Evolutionary conservation across 176 grass and related monocot species (phyloP), one percentile per base, ranked within the genome.

Genomic region (Panicum miliaceum): DNA sequence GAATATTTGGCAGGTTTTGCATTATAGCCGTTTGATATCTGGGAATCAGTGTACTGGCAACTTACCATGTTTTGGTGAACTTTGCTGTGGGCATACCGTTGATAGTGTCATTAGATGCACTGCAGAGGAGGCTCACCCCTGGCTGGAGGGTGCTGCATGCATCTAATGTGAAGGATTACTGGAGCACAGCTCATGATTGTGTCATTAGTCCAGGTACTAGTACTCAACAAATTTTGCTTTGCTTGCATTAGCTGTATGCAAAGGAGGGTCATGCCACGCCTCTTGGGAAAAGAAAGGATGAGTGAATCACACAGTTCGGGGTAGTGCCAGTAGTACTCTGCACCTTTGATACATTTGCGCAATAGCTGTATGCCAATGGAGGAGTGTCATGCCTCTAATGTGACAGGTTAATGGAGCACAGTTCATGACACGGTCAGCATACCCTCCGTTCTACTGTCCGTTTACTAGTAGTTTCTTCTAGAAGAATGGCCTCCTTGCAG

Each of bases 11-110:
- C 81, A 29, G 12, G 78, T 22, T 38, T 80, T 67, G 67, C 29
- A 54, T 38, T 66, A 0, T 61, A 80, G 76, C 87, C 87, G 87
- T 81, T 83, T 81, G 77, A 66, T 54, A 32, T 32, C 60, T 53
- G 35, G 51, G 36, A 56, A 19, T 45, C 7, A 73, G 45, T 43
- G 73, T 78, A 25, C 73, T 63, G 53, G 2, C 32, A 61, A 79
- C 29, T 76, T 82, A 69, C 29, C 29, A 19, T 53, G 63, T 64
- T 68, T 37, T 16, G 3, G 29, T 32, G 29, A 32, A 32, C 29
- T 32, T 32, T 32, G 29, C 29, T 32, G 29, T 32, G 29, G 29
- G 29, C 29, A n/a, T n/a, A n/a, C n/a, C n/a, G n/a, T n/a, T n/a
- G n/a, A n/a, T n/a, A n/a, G 0, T 65, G 3, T 35, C 12, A 42